A percentile compares a stretch with the other conserved stretches of the same genome.
Evolutionary conservation across 83 land plant genomes (phyloP).

Genomic region (Diphasiastrum complanatum): DNA sequence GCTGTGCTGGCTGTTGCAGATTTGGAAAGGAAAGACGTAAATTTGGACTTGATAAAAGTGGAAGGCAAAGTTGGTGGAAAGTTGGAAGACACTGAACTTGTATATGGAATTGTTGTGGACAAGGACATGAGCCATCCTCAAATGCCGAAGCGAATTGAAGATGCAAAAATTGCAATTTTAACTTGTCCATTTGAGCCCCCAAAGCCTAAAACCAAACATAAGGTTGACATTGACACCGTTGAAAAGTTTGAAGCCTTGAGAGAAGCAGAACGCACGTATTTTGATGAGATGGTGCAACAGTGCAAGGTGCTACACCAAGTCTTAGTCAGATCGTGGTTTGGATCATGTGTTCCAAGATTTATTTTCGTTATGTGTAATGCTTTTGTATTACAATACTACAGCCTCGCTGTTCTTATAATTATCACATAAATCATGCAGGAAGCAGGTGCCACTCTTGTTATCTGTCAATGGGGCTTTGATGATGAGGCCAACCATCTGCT

Average conservation of each 20-base stretch:
- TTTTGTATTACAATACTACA: no score
- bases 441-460: conserved; percentile 94
- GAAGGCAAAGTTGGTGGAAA: conserved; percentile 97
- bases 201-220: conserved; percentile 99
- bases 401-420: no score
- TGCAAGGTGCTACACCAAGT: conserved; percentile 96
- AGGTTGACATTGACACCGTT: conserved; percentile 93
- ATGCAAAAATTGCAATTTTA: conserved; percentile 93
- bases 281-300: conserved; percentile 95
- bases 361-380: no score
- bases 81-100: conserved; percentile 85
- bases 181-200: conserved; percentile 99
- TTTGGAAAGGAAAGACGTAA: conserved; percentile 92
- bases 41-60: conserved; percentile 86
- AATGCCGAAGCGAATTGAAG: conserved; percentile 87
- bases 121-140: conserved; percentile 99
- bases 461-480: conserved; percentile 99
- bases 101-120: conserved; percentile 88
- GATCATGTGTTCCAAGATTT: neutral
- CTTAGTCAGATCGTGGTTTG: neutral
- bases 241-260: conserved; percentile 97
- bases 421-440: no score
- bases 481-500: conserved; percentile 95
- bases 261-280: conserved; percentile 80
- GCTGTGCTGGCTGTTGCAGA: conserved; percentile 97